Evolutionary conservation across 2,329 filamentous ascomycete genomes (phyloP).

Genomic region (Calonectria pauciramosa): DNA sequence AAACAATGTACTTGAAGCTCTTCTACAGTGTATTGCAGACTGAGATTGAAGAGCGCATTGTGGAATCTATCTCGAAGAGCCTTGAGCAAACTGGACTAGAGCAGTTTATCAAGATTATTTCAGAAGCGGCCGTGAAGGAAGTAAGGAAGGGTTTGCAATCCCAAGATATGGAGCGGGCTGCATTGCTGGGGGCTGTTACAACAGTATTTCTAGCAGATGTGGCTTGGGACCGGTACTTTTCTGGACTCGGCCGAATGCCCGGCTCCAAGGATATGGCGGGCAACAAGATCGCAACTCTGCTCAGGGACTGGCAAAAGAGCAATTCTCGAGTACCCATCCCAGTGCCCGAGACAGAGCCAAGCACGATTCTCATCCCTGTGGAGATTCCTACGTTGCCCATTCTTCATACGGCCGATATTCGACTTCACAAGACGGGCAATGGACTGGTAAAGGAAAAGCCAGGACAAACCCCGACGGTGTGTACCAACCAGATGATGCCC

Average conservation of each 20-base stretch:
- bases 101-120: constrained; percentile 62
- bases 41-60: constrained; percentile 71
- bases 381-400: constrained; percentile 88
- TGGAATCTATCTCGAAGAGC: constrained; percentile 56
- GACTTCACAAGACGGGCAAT: constrained; percentile 58
- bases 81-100: constrained; percentile 57
- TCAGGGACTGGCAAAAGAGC: constrained; percentile 52
- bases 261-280: constrained; percentile 51
- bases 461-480: constrained; percentile 60
- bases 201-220: constrained; percentile 62
- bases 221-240: constrained; percentile 64
- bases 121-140: constrained; percentile 59
- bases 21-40: constrained; percentile 83
- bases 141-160: constrained; percentile 59
- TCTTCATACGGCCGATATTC: constrained; percentile 83
- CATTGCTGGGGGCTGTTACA: constrained; percentile 65
- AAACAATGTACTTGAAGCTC: constrained; percentile 76
- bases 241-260: constrained; percentile 61
- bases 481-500: constrained; percentile 74
- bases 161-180: constrained; percentile 69
- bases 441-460: constrained; percentile 46
- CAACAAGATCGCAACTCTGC: constrained; percentile 41
- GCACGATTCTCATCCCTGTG: constrained; percentile 88
- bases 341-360: constrained; percentile 50
- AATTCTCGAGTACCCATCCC: constrained; percentile 47